phyloP scores from a whole-genome alignment of 192 early-diverging fungal species.

The Diversispora epigaea region DNA sequence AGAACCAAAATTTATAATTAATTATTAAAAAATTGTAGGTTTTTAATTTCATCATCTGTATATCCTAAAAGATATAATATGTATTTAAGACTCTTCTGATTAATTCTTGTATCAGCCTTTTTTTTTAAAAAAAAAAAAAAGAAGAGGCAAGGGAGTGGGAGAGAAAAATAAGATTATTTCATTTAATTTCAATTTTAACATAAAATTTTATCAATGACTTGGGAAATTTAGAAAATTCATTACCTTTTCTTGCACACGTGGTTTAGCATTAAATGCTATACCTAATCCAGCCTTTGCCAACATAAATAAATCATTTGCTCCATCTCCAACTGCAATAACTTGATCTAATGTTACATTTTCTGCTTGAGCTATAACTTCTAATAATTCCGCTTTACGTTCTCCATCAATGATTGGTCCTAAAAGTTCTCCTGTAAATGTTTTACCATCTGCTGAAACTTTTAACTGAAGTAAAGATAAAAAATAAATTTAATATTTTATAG shows the following conservation, averaged over 20 bases:
- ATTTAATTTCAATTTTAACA: not conserved
- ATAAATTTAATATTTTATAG: not conserved
- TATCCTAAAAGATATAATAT: constrained; percentile 90
- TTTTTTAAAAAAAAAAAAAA: constrained; percentile 23
- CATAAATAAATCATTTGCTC: constrained; percentile 98
- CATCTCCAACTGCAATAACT: constrained; percentile 97
- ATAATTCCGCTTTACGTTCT: constrained; percentile 87
- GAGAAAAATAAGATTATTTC: not conserved
- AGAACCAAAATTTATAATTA: no score
- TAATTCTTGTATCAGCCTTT: constrained; percentile 81
- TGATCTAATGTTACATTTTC: constrained; percentile 84
- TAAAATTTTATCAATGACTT: not conserved
- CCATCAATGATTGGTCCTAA: constrained; percentile 90
- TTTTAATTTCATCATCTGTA: constrained; percentile 61
- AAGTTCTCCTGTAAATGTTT: constrained; percentile 82
- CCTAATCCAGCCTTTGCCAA: constrained; percentile 89
- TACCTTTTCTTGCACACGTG: constrained; percentile 87
- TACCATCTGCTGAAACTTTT: constrained; percentile 80
- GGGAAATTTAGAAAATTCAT: not conserved
- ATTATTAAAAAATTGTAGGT: no score
- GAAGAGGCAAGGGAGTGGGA: not conserved
- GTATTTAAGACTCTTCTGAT: constrained; percentile 89
- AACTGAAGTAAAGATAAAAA: constrained; percentile 50
- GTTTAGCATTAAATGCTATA: constrained; percentile 98
- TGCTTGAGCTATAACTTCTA: constrained; percentile 94